Percentiles rank a stretch among this genome's conserved stretches.
phyloP scores from a whole-genome alignment of 768 basidiomycete genomes.

The Lactarius sanguifluus region DNA sequence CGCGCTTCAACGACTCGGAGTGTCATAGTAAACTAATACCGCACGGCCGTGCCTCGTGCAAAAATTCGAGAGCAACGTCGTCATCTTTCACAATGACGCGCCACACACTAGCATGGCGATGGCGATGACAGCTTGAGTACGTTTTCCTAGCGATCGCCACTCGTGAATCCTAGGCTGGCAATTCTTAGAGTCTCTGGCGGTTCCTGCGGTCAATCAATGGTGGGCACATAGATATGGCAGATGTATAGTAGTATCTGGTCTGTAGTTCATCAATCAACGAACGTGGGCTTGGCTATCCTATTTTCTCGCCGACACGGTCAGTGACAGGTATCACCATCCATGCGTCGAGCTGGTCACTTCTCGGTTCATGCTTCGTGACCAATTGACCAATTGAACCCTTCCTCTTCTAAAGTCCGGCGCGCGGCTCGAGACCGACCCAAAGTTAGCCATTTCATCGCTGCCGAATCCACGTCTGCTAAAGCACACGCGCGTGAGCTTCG shows the following conservation, averaged over 20 bases:
- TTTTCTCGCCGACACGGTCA: too few relatives aligned
- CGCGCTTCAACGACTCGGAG: conserved; percentile 34
- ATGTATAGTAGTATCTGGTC: conserved; percentile 45
- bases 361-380: too few relatives aligned
- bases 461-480: conserved; percentile 11
- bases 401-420: conserved; percentile 11
- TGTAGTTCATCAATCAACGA: not conserved
- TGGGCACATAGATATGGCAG: conserved; percentile 71
- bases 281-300: conserved; percentile 45
- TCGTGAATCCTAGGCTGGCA: conserved; percentile 59
- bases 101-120: conserved; percentile 35
- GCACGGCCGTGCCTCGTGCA: conserved; percentile 31
- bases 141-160: not conserved
- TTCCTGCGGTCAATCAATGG: conserved; percentile 78
- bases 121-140: conserved; percentile 35
- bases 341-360: too few relatives aligned
- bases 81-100: conserved; percentile 34
- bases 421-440: conserved; percentile 17
- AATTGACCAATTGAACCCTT: not conserved
- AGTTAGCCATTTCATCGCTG: conserved; percentile 11
- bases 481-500: conserved; percentile 8
- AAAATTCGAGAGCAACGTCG: conserved; percentile 38
- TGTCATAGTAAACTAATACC: conserved; percentile 32
- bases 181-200: conserved; percentile 73
- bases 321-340: too few relatives aligned